These are phyloP conservation scores for Phyllachora maydis DNA, from an alignment of 2,329 filamentous ascomycete genomes.

Conservation along the genomic window DNA sequence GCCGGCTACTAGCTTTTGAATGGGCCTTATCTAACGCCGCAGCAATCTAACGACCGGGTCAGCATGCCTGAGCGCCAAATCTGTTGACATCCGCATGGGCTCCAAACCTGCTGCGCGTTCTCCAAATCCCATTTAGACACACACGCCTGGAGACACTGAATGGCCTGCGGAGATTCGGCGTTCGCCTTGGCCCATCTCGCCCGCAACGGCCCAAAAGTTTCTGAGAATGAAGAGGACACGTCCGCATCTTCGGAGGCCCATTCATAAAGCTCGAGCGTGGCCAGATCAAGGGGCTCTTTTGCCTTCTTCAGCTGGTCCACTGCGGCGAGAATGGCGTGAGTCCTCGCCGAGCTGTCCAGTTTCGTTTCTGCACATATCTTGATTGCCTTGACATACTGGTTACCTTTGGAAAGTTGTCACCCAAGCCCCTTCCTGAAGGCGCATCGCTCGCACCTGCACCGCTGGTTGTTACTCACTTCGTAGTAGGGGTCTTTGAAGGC, in stretches of 20 bases:
- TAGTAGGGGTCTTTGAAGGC: constrained; percentile 32
- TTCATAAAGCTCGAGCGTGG: constrained; percentile 31
- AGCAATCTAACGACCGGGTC: constrained; percentile 32
- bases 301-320: constrained; percentile 25
- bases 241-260: constrained; percentile 21
- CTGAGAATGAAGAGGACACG: constrained; percentile 13
- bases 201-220: constrained; percentile 27
- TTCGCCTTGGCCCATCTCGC: constrained; percentile 28
- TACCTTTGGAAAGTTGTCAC: too few relatives aligned
- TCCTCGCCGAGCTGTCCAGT: constrained; percentile 25
- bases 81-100: too few relatives aligned
- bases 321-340: constrained; percentile 19
- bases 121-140: constrained; percentile 31
- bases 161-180: constrained; percentile 19
- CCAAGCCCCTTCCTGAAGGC: too few relatives aligned
- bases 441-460: too few relatives aligned
- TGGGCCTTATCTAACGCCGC: constrained; percentile 29
- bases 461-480: too few relatives aligned
- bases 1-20: constrained; percentile 20
- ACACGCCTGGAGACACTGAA: constrained; percentile 28
- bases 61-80: too few relatives aligned
- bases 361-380: constrained; percentile 29
- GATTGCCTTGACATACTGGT: constrained; percentile 15
- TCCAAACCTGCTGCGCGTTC: constrained; percentile 34
- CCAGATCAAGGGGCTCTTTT: constrained; percentile 23